Evolutionary conservation across 371 early-diverging fungal genomes (phyloP).

Genomic region (Rhizopus microsporus): DNA sequence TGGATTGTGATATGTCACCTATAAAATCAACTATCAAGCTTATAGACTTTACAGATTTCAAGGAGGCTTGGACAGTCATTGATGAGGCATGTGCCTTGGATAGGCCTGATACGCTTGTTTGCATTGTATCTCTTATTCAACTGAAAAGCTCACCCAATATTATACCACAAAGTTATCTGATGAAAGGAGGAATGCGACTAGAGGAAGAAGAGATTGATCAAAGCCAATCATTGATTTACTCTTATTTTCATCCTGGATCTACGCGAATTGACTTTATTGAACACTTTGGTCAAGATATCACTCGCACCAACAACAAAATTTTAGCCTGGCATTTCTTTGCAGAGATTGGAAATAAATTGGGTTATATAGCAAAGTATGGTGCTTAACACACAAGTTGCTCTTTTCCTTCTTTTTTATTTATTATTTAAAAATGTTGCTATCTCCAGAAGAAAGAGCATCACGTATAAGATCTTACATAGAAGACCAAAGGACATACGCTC

Average conservation of each 20-base stretch:
- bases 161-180: slow-evolving; percentile 32
- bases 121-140: slow-evolving; percentile 9
- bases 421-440: slow-evolving; percentile 15
- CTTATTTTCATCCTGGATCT: slow-evolving; percentile 32
- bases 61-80: slow-evolving; percentile 17
- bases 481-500: slow-evolving; percentile 3
- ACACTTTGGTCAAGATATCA: slow-evolving; percentile 22
- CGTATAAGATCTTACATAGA: slow-evolving; percentile 3
- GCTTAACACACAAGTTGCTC: slow-evolving; percentile 22
- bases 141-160: background rate
- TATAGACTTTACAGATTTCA: slow-evolving; percentile 22
- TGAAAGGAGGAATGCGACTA: slow-evolving; percentile 26
- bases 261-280: slow-evolving; percentile 25
- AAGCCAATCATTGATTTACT: slow-evolving; percentile 12
- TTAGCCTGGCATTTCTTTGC: slow-evolving; percentile 46
- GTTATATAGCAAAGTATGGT: slow-evolving; percentile 47
- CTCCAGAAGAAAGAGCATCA: slow-evolving; percentile 1
- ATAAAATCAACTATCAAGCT: slow-evolving; percentile 8
- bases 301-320: slow-evolving; percentile 32
- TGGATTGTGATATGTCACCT: slow-evolving; percentile 3
- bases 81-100: background rate
- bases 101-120: slow-evolving; percentile 14
- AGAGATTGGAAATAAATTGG: slow-evolving; percentile 47
- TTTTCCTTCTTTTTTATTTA: slow-evolving; percentile 7
- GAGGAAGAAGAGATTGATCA: background rate